Evolutionary conservation across 2,329 filamentous ascomycete species (phyloP), one percentile per base, ranked within the genome.

Genomic region (Lachnellula willkommii): DNA sequence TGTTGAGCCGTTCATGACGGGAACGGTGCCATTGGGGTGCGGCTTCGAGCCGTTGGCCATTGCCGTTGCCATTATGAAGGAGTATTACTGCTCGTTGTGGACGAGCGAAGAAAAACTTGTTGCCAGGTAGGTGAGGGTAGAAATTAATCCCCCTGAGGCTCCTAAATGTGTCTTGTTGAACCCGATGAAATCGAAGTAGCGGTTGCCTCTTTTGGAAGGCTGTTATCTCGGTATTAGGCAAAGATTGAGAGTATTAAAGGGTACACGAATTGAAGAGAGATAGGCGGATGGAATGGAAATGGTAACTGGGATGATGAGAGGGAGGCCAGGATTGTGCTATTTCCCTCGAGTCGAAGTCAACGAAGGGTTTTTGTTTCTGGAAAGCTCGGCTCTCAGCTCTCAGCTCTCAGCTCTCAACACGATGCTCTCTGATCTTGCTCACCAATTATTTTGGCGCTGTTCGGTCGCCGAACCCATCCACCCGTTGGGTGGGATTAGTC

Each of bases 1-100:
- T 69, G 80, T 73, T 63, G 78, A 78, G 74, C 81, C 80, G 66
- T 85, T 85, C 63, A 72, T 64, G 51, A 77, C 70, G 52, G 81
- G 78, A 52, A 81, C 78, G 49, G 75, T 75, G 50, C 65, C 66
- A 52, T 69, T 70, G 24, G 62, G 43, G 22, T 65, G 63, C 43
- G 54, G 37, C 50, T 65, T 64, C 64, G 71, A 66, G 64, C 70
- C 71, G 40, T 68, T 66, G 32, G 60, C 60, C 58, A 68, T 66
- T 47, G 72, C 71, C 68, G 79, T 75, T 62, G 77, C 72, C 80
- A 83, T 82, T 65, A 63, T 72, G 62, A 32, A 48, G 50, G 40
- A 51, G 56, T 59, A 53, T 48, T 35, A 48, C 28, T 32, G 63
- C 63, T 65, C 65, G 63, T 63, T 51, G 56, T 24, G 46, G 61